Evolutionary conservation across 169 alveolate species (phyloP), one percentile per base, ranked within the genome.

Genomic region (Pseudocohnilembus persalinus): DNA sequence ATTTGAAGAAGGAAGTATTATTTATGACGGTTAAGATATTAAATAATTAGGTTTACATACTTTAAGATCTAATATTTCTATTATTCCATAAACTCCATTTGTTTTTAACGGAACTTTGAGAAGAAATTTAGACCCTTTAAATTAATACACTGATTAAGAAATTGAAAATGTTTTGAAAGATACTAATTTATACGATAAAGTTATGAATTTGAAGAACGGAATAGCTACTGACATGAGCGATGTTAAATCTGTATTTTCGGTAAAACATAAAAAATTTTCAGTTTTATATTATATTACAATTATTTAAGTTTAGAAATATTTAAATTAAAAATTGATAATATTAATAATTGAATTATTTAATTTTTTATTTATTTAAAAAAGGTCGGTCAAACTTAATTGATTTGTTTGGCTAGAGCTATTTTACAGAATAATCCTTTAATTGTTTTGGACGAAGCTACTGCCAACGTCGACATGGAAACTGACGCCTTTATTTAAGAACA

Each of bases 371-470:
- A 49, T 11, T 49, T 49, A 49, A 49, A 49, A 11, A 11, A 49
- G 68, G 68, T 49, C 20, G 97, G 97, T 27, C 88, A 92, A 77
- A 92, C 90, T 77, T 90, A 94, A 85, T 82, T 94, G 31, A 89
- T 94, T 49, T 94, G 97, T 78, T 83, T 94, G 25, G 94, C 94
- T 16, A 89, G 97, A 91, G 95, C 94, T 0, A 88, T 93, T 31
- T 83, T 91, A 29, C 87, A 91, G 77, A 88, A 93, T 31, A 81
- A 84, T 26, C 93, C 93, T 87, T 83, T 95, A 64, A 75, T 95
- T 0, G 94, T 95, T 26, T 83, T 97, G 76, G 98, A 96, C 88
- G 99, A 96, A 93, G 98, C 98, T 16, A 95, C 98, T 35, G 94
- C 98, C 0, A 94, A 96, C 64, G 89, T 97, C 77, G 98, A 97